Base-by-base conservation (phyloP, 2,329 filamentous ascomycete species). In the Aspergillus sojae region DNA sequence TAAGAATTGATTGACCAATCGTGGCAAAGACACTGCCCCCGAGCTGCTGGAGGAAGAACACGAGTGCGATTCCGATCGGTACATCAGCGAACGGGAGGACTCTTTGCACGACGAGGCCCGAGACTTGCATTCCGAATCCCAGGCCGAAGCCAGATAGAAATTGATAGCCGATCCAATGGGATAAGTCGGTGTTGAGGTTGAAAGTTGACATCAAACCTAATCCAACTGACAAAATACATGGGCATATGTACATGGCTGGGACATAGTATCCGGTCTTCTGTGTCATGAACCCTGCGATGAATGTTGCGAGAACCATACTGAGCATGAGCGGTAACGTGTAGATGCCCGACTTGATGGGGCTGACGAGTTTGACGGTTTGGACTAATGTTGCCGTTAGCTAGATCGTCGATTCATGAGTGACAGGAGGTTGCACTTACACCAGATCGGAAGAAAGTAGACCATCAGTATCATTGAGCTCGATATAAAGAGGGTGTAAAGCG, bases 101-200 rank as follows among this genome's bases (percentile, higher is more conserved):
- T 21, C 14, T 34, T 11, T 58, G 56, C 4, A 48, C 43, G 10
- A 32, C 43, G 7, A 58, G 41, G 4, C 41, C 26, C 23, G 41
- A 21, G 4, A 21, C 28, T 32, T 58, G 56, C 41, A 50, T 46
- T 6, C 56, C 56, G 4, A 58, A 32, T 7, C 56, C 56, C 10
- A 48, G 21, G 10, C 56, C 56, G 16, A 58, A 48, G 5, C 41
- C 56, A 4, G 16, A 34, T 1, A 58, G 14, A 5, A 58, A 32
- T 21, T 58, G 56, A 21, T 58, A 58, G 7, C 56, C 43, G 30
- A 50, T 58, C 56, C 56, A 58, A 21, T 48, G 41, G 6, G 41
- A 34, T 32, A 16, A 21, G 19, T 28, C 30, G 26, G 41, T 36
- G 14, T 34, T 14, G 30, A 26, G 41, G 14, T 32, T 26, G 3